phyloP scores from a whole-genome alignment of 2,329 filamentous ascomycete genomes.

The Aspergillus glaucus region DNA sequence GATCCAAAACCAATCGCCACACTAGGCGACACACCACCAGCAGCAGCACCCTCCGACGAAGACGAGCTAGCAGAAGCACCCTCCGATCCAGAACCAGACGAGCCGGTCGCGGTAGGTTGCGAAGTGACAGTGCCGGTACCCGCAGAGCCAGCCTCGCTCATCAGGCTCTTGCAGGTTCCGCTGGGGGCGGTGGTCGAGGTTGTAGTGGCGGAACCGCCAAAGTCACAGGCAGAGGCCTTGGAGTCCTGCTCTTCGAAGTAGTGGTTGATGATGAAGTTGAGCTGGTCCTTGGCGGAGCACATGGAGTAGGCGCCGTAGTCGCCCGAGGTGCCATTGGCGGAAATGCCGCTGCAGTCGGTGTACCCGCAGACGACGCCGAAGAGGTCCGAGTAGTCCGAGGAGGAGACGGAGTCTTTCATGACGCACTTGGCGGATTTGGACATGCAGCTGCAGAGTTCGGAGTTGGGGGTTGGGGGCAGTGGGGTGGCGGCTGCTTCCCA shows the following conservation, averaged over 20 bases:
- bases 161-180: conserved; percentile 32
- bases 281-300: conserved; percentile 38
- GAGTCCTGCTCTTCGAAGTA: conserved; percentile 38
- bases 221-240: conserved; percentile 36
- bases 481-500: conserved; percentile 61
- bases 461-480: conserved; percentile 76
- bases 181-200: conserved; percentile 29
- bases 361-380: conserved; percentile 50
- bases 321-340: conserved; percentile 34
- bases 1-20: conserved; percentile 25
- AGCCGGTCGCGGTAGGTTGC: conserved; percentile 16
- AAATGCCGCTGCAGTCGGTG: conserved; percentile 35
- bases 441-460: conserved; percentile 78
- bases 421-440: conserved; percentile 63
- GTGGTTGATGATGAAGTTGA: conserved; percentile 39
- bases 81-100: conserved; percentile 1
- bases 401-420: conserved; percentile 41
- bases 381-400: conserved; percentile 41
- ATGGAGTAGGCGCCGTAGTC: conserved; percentile 43
- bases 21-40: conserved; percentile 13
- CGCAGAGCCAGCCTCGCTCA: conserved; percentile 34
- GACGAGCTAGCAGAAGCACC: conserved; percentile 5
- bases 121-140: conserved; percentile 39
- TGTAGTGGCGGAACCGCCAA: conserved; percentile 35
- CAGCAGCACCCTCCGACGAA: conserved; percentile 5